A percentile compares a stretch with the other conserved stretches of the same genome.
Evolutionary conservation across 129 eudicot genomes (phyloP).

Genomic region (Artemisia tridentata): DNA sequence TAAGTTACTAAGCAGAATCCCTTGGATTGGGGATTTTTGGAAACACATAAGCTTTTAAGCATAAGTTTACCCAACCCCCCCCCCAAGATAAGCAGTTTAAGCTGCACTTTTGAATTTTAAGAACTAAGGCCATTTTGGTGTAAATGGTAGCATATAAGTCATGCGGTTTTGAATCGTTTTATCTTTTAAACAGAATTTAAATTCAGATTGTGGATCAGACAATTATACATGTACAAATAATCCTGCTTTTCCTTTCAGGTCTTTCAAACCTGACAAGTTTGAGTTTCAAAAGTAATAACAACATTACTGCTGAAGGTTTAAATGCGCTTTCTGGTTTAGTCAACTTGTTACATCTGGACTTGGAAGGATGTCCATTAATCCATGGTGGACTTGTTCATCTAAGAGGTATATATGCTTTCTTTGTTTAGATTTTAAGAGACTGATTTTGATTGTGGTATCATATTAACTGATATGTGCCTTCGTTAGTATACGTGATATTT

Average conservation of each 20-base stretch:
- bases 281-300: slow-evolving; percentile 60
- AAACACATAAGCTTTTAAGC: slow-evolving; percentile 10
- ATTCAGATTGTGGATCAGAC: background rate
- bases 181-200: background rate
- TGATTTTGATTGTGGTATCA: background rate
- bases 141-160: background rate
- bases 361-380: slow-evolving; percentile 75
- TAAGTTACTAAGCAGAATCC: too few species aligned
- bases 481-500: background rate
- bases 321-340: slow-evolving; percentile 46
- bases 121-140: background rate
- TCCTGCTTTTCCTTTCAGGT: slow-evolving; percentile 40
- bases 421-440: background rate
- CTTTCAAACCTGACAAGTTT: slow-evolving; percentile 61
- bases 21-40: background rate
- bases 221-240: background rate
- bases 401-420: slow-evolving; percentile 42
- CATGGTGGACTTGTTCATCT: slow-evolving; percentile 82
- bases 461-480: background rate
- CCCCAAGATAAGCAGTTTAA: background rate
- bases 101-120: background rate
- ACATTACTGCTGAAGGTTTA: slow-evolving; percentile 65
- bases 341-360: slow-evolving; percentile 57
- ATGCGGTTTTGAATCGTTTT: background rate
- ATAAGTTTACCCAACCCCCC: background rate